These are phyloP conservation scores for Solanum pinnatisectum DNA, from an alignment of 257 asterid genomes.

Conservation along the genomic window DNA sequence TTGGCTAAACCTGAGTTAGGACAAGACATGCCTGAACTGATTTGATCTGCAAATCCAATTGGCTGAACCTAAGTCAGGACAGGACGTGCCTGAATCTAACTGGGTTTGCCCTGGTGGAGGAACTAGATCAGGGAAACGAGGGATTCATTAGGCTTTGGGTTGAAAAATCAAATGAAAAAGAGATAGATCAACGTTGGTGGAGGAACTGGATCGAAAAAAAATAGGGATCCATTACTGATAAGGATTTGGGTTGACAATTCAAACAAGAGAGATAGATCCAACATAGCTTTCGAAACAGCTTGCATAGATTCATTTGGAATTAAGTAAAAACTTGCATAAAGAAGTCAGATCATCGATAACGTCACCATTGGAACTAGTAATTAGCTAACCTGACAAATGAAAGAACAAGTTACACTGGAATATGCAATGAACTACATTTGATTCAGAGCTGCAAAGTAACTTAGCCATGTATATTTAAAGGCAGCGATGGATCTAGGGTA, in stretches of 20 bases:
- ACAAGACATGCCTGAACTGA: background rate
- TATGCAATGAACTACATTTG: background rate
- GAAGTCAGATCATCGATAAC: background rate
- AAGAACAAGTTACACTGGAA: background rate
- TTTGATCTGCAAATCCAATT: background rate
- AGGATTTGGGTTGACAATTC: background rate
- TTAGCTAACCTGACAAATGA: background rate
- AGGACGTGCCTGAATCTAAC: background rate
- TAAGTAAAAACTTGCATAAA: background rate
- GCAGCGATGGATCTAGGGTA: background rate
- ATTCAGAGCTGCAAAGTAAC: background rate
- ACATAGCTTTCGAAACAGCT: background rate
- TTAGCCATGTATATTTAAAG: background rate
- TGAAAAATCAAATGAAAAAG: no score
- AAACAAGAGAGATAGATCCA: background rate
- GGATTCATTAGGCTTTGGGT: no score
- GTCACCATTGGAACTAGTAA: background rate
- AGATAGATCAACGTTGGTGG: background rate
- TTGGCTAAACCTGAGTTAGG: no score
- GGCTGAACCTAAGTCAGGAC: background rate
- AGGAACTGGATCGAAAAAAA: background rate
- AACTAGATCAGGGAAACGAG: background rate
- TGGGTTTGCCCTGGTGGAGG: background rate
- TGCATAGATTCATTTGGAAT: background rate
- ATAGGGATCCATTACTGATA: background rate